phyloP scores from a whole-genome alignment of 441 rosid species.

The Eruca vesicaria region DNA sequence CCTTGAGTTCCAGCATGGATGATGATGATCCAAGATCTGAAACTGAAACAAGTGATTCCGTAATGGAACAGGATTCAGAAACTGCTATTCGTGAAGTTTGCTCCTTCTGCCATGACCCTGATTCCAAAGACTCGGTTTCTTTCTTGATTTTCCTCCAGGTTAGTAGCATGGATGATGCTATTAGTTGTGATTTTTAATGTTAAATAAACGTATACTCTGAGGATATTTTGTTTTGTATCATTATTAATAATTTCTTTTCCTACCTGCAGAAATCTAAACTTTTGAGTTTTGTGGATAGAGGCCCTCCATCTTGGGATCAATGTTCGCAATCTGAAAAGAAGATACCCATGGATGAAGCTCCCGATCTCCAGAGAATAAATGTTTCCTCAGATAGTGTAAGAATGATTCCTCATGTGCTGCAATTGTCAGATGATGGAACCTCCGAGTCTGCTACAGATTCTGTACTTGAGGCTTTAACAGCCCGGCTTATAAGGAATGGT shows the following conservation, averaged over 20 bases:
- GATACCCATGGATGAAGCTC: slow-evolving; percentile 34
- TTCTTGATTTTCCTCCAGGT: slow-evolving; percentile 95
- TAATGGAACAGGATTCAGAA: slow-evolving; percentile 40
- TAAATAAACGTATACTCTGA: neutral
- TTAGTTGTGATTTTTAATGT: neutral
- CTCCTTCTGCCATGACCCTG: slow-evolving; percentile 88
- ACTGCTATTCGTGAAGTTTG: slow-evolving; percentile 66
- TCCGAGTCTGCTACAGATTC: slow-evolving; percentile 47
- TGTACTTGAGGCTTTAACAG: slow-evolving; percentile 58
- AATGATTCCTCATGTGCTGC: slow-evolving; percentile 40
- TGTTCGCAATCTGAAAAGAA: slow-evolving; percentile 42
- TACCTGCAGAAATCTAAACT: slow-evolving; percentile 86
- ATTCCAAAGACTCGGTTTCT: slow-evolving; percentile 72
- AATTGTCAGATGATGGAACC: slow-evolving; percentile 50
- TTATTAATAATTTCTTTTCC: slow-evolving; percentile 18
- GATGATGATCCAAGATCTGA: slow-evolving; percentile 52
- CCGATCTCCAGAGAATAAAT: slow-evolving; percentile 36
- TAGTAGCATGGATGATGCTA: slow-evolving; percentile 30
- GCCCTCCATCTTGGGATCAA: slow-evolving; percentile 73
- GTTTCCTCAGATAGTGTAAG: slow-evolving; percentile 39
- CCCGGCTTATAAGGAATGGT: slow-evolving; percentile 50
- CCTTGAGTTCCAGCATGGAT: slow-evolving; percentile 47
- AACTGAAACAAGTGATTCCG: slow-evolving; percentile 48
- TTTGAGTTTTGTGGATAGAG: slow-evolving; percentile 75
- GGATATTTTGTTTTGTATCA: slow-evolving; percentile 1